Evolutionary conservation across 345 rosid genomes (phyloP).

Genomic region (Murraya koenigii): DNA sequence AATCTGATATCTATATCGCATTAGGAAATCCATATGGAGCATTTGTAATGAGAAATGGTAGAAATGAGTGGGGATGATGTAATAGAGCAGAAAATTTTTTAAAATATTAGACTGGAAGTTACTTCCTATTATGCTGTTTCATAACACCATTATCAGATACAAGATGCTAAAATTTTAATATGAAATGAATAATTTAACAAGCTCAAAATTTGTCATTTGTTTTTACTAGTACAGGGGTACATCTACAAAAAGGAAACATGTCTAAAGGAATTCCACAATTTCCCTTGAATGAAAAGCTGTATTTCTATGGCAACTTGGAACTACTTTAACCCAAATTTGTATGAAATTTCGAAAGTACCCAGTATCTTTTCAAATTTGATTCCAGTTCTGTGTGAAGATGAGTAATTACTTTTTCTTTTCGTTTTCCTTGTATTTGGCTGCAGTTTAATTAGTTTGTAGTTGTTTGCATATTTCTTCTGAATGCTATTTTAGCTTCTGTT

Average conservation of each 20-base stretch:
- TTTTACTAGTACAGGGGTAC: neutral
- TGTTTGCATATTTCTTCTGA: neutral
- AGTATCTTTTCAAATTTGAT: neutral
- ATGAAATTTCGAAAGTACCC: neutral
- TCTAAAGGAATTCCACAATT: neutral
- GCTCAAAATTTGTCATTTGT: neutral
- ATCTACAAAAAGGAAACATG: neutral
- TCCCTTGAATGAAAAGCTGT: neutral
- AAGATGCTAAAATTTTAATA: neutral
- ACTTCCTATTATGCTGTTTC: neutral
- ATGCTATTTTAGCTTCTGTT: neutral
- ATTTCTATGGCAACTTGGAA: neutral
- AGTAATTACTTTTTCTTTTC: neutral
- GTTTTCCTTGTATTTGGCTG: no score
- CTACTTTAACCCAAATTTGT: neutral
- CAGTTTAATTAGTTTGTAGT: no score
- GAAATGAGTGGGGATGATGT: neutral
- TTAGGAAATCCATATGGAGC: no score
- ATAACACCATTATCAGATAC: neutral
- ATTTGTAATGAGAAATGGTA: neutral
- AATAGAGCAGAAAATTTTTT: neutral
- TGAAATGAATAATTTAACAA: neutral
- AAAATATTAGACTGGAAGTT: neutral
- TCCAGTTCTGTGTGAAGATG: neutral
- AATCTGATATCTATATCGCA: no score